phyloP scores from a whole-genome alignment of 202 grass and related monocot genomes.

The Dendrocalamus latiflorus region DNA sequence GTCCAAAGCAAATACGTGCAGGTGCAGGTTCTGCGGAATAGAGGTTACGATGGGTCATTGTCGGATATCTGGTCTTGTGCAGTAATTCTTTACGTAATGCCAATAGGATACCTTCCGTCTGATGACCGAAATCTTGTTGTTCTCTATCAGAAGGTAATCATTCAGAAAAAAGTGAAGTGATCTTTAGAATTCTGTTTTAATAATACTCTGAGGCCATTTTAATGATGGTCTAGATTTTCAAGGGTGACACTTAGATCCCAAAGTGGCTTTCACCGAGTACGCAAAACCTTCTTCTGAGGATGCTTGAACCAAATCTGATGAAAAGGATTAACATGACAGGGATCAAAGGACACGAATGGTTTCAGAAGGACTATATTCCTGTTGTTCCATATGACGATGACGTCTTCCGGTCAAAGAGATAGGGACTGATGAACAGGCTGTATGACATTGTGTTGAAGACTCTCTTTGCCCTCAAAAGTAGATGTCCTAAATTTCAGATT shows the following conservation, averaged over 20 bases:
- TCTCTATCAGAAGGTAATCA: constrained; percentile 75
- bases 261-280: constrained; percentile 46
- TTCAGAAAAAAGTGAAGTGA: background rate
- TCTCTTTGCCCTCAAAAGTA: background rate
- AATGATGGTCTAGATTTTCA: constrained; percentile 49
- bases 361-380: constrained; percentile 54
- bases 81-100: constrained; percentile 67
- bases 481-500: background rate
- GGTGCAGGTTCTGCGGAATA: constrained; percentile 64
- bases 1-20: too few species aligned
- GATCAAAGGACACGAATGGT: constrained; percentile 68
- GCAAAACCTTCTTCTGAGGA: constrained; percentile 54
- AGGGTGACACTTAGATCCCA: constrained; percentile 57
- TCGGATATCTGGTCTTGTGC: constrained; percentile 84
- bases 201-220: background rate
- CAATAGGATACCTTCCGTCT: constrained; percentile 61
- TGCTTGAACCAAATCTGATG: constrained; percentile 60
- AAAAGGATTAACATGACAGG: constrained; percentile 50
- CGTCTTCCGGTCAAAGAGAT: constrained; percentile 48
- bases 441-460: too few species aligned
- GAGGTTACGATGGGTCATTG: constrained; percentile 66
- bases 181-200: background rate
- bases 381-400: constrained; percentile 35
- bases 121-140: constrained; percentile 76
- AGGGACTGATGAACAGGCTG: background rate